Base-by-base conservation (phyloP, 2,329 filamentous ascomycete genomes). In the Phaeoacremonium minimum region DNA sequence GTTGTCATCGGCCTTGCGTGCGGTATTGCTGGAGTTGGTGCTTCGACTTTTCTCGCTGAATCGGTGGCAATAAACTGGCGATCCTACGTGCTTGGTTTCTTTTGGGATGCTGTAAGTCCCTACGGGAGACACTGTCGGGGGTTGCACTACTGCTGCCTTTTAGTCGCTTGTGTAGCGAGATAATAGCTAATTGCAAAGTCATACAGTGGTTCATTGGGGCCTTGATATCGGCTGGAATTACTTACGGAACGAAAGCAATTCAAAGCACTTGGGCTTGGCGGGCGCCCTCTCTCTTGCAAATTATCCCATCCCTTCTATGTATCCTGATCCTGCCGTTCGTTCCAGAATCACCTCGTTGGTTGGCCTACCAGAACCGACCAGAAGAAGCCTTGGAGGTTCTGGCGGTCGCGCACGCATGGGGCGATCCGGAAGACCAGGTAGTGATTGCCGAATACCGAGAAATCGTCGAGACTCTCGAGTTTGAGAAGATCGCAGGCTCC, bases 1-100 rank as follows among this genome's bases (percentile, higher is more conserved):
- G 61, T 74, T n/a, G 55, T 74, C 5, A 48, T 75, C 4, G 71
- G 71, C 0, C 56, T 71, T 26, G 72, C 71, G 4, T 55, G 49
- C 4, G 60, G 58, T 2, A 48, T 67, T 6, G 60, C 64, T 2
- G 60, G 57, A 12, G 60, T 69, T 13, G 64, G 66, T 2, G 69
- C 60, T 2, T 58, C 60, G 0, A 64, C 71, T 1, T 71, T 70
- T 33, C 56, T 76, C 4, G 62, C 64, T 2, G 73, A 77, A 50
- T 66, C 65, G 0, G 67, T 70, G 34, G 59, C 69, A 1, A 61
- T 51, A 41, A 48, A 56, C 9, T 69, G 61, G 55, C 56, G 68
- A 13, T 63, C 58, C 9, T 67, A 62, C 60, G 63, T 60, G 2
- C 53, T 65, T 2, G 65, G 62, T 1, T 19, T 67, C 9, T 31